Base-by-base conservation (phyloP, 371 early-diverging fungal genomes). In the Dentiscutata heterogama region DNA sequence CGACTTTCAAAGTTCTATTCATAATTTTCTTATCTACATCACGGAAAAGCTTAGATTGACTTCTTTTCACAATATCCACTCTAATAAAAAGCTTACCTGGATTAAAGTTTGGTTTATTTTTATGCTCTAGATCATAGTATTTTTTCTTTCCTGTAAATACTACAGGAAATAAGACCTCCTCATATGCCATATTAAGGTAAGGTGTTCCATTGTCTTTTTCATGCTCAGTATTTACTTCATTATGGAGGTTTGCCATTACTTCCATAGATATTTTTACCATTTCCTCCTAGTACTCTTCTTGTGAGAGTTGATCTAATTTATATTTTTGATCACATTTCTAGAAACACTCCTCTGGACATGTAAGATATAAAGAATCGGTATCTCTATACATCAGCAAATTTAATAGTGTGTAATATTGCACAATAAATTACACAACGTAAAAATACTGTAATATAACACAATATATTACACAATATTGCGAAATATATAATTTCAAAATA, bases 181-280 rank as follows among this genome's bases (percentile, higher is more conserved):
- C 5, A 61, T 61, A 61, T 61, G 27, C n/a, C n/a, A n/a, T n/a
- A n/a, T n/a, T n/a, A n/a, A n/a, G n/a, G n/a, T n/a, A n/a, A n/a
- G n/a, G n/a, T 16, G 18, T 58, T 18, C 2, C 18, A 58, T 18
- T n/a, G n/a, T n/a, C n/a, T n/a, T n/a, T n/a, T n/a, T 8, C 27
- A 61, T 16, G 22, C 6, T 61, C 2, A 61, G 61, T 7, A 22
- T 61, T 61, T 1, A 61, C 76, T 1, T 78, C 51, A 64, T 64
- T 39, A 46, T 22, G 78, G 25, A 78, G 65, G 39, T 78, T 63
- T 42, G 18, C 39, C 46, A 78, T 78, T 64, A 63, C 78, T 50
- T 25, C 31, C 51, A 78, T 78, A 78, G 78, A 78, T 35, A 78
- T 78, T 78, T 64, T 63, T 29, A 78, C 78, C 51, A 78, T 78